Base-by-base conservation (phyloP, 2,329 filamentous ascomycete genomes). In the Hymenoscyphus scutula region DNA sequence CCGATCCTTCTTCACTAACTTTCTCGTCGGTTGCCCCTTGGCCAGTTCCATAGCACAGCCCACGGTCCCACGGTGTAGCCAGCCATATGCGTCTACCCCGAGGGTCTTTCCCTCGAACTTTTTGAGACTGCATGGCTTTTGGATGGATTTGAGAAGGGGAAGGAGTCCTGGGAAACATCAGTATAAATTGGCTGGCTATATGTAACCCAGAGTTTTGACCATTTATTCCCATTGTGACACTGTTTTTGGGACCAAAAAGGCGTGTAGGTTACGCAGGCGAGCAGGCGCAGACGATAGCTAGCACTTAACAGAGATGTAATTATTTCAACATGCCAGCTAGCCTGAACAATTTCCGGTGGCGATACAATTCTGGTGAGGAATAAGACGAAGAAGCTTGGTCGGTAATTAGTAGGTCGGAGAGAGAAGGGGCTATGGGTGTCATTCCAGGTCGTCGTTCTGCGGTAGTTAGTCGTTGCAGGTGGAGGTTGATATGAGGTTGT, bases 81-180 rank as follows among this genome's bases (percentile, higher is more conserved):
- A 99, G 75, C 94, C 95, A 82, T 99, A 99, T 62, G 90, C 94
- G 76, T 99, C 95, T 38, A 99, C 88, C n/a, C 90, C 96, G 55
- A 99, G 84, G 1, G 90, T 96, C 77, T 96, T 88, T 58, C 94
- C 95, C 13, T 84, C 80, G 76, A 90, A 97, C 72, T 92, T 92
- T 75, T 92, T 96, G 64, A 99, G 82, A 70, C 91, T 90, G 58
- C 86, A 90, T 73, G 90, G 90, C 73, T 90, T 92, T 64, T 99
- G 95, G 60, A 99, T 98, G 54, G 95, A 98, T 78, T 98, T 98
- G 65, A 99, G 86, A 64, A 98, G 82, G 41, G 92, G 92, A 37
- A 98, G 83, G 60, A 99, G 85, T 53, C 95, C 94, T 93, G 62
- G 34, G 57, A 41, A 53, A 41, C 58, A 59, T 76, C 54, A 76